Evolutionary conservation across 768 basidiomycete species (phyloP).

Genomic region (Leucocoprinus leucothites): DNA sequence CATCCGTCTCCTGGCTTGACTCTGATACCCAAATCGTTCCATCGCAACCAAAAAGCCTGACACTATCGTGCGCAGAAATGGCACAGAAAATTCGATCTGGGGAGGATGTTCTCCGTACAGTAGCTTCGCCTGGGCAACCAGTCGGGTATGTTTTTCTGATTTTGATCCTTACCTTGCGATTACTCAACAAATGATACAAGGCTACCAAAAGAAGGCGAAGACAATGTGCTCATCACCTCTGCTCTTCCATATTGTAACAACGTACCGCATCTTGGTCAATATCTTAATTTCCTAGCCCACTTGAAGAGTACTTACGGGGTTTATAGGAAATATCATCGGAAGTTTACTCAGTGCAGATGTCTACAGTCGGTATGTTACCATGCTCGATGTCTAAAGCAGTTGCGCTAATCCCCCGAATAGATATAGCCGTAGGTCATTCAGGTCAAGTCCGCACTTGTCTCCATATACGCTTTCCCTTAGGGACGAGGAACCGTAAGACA

Average conservation of each 20-base stretch:
- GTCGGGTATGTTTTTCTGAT: constrained; percentile 37
- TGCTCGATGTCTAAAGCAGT: neutral
- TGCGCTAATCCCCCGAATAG: constrained; percentile 27
- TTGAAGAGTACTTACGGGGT: constrained; percentile 1
- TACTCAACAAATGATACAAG: constrained; percentile 22
- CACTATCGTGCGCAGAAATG: no score
- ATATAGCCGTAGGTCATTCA: constrained; percentile 52
- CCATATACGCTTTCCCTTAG: constrained; percentile 20
- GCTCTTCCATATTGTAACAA: constrained; percentile 97
- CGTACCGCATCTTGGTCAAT: constrained; percentile 88
- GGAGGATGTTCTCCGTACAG: constrained; percentile 46
- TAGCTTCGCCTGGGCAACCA: constrained; percentile 49
- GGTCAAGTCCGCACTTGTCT: constrained; percentile 2
- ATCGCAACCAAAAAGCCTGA: no score
- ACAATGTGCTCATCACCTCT: constrained; percentile 89
- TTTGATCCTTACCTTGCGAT: constrained; percentile 13
- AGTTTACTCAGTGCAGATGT: constrained; percentile 97
- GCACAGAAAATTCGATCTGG: constrained; percentile 50
- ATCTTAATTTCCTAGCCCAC: neutral
- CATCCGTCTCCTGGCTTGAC: no score
- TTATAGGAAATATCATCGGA: constrained; percentile 82
- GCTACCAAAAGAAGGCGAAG: constrained; percentile 79
- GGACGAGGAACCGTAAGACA: constrained; percentile 82
- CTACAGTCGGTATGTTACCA: constrained; percentile 72
- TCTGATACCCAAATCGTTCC: no score